phyloP scores from a whole-genome alignment of 805 yeast species.

The Ogataea pignaliae region DNA sequence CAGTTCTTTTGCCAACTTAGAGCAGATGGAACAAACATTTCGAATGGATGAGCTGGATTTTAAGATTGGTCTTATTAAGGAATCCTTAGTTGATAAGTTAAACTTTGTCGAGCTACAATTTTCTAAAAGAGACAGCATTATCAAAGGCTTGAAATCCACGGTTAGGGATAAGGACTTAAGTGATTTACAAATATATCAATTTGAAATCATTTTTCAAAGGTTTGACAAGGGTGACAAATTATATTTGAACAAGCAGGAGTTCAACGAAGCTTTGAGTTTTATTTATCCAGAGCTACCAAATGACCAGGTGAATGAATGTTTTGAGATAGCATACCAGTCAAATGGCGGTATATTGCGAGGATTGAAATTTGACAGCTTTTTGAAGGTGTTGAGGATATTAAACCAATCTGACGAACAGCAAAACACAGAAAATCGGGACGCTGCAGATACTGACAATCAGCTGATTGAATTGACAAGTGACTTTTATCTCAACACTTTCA shows the following conservation, averaged over 20 bases:
- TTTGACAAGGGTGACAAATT: slow-evolving; percentile 34
- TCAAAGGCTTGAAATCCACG: slow-evolving; percentile 12
- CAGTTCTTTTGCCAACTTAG: slow-evolving; percentile 12
- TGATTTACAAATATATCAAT: slow-evolving; percentile 30
- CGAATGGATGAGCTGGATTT: slow-evolving; percentile 33
- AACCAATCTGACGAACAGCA: slow-evolving; percentile 9
- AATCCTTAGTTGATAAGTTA: slow-evolving; percentile 35
- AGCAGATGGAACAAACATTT: slow-evolving; percentile 8
- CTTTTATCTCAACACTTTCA: slow-evolving; percentile 34
- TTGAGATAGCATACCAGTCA: slow-evolving; percentile 26
- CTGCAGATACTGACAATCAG: slow-evolving; percentile 24
- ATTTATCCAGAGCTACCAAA: slow-evolving; percentile 35
- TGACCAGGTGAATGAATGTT: slow-evolving; percentile 35
- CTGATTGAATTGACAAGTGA: slow-evolving; percentile 37
- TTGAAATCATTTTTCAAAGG: slow-evolving; percentile 39
- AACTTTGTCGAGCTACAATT: slow-evolving; percentile 39
- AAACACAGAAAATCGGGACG: slow-evolving; percentile 14
- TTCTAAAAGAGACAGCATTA: slow-evolving; percentile 19
- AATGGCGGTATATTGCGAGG: slow-evolving; percentile 22
- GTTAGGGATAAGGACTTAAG: slow-evolving; percentile 1
- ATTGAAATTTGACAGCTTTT: slow-evolving; percentile 23
- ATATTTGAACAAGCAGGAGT: slow-evolving; percentile 37
- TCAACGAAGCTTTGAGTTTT: slow-evolving; percentile 38
- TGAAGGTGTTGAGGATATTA: slow-evolving; percentile 19
- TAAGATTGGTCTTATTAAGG: slow-evolving; percentile 33